Conservation (phyloP, 192 early-diverging fungal genomes). For the Rhizophagus sp. region DNA sequence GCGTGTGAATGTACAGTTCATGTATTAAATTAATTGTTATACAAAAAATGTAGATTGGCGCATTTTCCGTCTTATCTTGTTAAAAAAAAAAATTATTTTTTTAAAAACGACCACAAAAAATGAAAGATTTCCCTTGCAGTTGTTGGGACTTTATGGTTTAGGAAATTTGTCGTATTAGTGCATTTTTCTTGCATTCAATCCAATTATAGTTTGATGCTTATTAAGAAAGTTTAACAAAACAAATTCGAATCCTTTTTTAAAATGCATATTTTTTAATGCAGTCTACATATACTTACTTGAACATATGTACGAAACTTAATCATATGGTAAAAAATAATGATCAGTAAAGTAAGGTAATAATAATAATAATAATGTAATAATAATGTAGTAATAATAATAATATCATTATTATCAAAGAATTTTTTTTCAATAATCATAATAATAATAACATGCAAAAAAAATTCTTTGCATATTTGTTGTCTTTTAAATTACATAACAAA, state of each 20-base stretch:
- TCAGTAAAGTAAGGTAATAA: too few species aligned
- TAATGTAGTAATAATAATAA: too few species aligned
- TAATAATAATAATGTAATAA: too few species aligned
- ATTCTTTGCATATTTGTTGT: background rate
- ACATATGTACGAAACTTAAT: too few species aligned
- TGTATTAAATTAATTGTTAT: too few species aligned
- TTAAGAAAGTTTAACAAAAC: background rate
- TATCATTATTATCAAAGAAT: too few species aligned
- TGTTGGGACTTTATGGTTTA: background rate
- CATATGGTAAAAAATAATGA: too few species aligned
- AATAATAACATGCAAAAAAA: background rate
- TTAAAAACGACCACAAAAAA: background rate
- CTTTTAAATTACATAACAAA: background rate
- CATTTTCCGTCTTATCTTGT: too few species aligned
- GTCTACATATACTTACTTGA: too few species aligned
- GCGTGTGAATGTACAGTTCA: too few species aligned
- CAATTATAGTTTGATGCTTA: background rate
- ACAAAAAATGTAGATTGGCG: too few species aligned
- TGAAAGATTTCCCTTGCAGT: background rate
- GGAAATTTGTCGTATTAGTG: background rate
- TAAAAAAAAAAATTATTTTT: background rate
- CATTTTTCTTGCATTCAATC: background rate
- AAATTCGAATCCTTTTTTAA: background rate
- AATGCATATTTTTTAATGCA: background rate
- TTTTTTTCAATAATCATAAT: too few species aligned